Percentiles rank a stretch among this genome's conserved stretches.
phyloP scores from a whole-genome alignment of 768 basidiomycete species.

The Mycena filopes region DNA sequence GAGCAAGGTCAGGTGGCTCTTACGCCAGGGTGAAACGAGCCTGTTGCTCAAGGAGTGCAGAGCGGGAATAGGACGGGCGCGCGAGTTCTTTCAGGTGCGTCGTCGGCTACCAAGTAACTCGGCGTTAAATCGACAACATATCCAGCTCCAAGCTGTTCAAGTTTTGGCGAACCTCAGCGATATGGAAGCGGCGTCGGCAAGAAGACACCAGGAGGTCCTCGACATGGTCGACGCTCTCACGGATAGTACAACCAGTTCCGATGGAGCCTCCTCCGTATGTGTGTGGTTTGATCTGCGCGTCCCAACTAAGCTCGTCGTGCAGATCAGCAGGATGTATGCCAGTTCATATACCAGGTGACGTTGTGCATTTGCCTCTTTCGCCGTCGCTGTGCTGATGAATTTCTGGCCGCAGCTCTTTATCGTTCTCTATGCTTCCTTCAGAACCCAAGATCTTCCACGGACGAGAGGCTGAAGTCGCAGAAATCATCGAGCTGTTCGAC shows the following conservation, averaged over 20 bases:
- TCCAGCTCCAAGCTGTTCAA: no score
- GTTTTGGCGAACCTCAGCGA: not conserved
- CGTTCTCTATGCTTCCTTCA: not conserved
- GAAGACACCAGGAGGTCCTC: not conserved
- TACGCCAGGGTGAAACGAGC: not conserved
- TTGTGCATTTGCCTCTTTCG: no score
- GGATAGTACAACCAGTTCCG: not conserved
- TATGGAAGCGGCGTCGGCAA: not conserved
- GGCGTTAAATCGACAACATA: no score
- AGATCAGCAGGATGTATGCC: not conserved
- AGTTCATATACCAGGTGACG: not conserved
- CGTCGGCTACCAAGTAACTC: no score
- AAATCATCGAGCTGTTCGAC: not conserved
- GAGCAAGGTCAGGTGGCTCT: not conserved
- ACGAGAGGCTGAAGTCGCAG: not conserved
- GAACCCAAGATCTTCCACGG: slow-evolving; percentile 3
- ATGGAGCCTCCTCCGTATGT: not conserved
- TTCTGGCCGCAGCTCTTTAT: not conserved
- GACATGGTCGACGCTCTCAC: not conserved
- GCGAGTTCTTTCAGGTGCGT: not conserved
- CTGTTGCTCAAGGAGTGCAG: not conserved
- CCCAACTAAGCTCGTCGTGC: not conserved
- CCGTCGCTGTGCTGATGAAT: not conserved
- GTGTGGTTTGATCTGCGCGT: no score
- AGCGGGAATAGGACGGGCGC: not conserved